Percentiles rank a stretch among this genome's conserved stretches.
Conservation (phyloP, 169 alveolate species). For the Eimeria acervulina region DNA sequence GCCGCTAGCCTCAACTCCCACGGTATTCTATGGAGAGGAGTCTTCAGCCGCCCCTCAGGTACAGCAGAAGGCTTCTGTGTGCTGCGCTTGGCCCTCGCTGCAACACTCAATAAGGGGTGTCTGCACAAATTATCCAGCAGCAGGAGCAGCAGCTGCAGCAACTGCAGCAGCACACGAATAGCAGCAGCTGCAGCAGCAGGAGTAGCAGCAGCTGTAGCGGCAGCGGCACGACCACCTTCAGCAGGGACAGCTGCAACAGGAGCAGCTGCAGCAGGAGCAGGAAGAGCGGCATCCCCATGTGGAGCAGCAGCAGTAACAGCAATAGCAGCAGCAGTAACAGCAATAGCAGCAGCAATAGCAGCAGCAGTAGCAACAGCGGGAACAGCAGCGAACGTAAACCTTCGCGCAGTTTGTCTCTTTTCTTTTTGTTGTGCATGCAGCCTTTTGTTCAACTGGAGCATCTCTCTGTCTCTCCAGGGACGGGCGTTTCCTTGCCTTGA, state of each 20-base stretch:
- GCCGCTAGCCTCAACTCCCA: background rate
- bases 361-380: background rate
- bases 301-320: background rate
- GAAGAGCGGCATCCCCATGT: background rate
- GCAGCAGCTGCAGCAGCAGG: slow-evolving; percentile 16
- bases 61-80: background rate
- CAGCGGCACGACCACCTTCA: background rate
- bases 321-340: background rate
- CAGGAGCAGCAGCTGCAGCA: background rate
- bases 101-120: too few species aligned
- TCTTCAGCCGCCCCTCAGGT: background rate
- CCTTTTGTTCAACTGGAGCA: slow-evolving; percentile 1
- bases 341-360: background rate
- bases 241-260: slow-evolving; percentile 10
- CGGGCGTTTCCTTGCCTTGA: background rate
- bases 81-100: background rate
- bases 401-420: background rate
- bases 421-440: background rate
- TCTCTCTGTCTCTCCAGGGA: background rate
- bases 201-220: background rate
- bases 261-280: background rate
- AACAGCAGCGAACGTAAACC: background rate
- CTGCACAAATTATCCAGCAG: too few species aligned
- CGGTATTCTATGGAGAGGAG: slow-evolving; percentile 2
- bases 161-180: slow-evolving; percentile 16